A percentile compares a stretch with the other conserved stretches of the same genome.
phyloP scores from a whole-genome alignment of 2,329 filamentous ascomycete genomes.

The Phaeophleospora eucalypticola region DNA sequence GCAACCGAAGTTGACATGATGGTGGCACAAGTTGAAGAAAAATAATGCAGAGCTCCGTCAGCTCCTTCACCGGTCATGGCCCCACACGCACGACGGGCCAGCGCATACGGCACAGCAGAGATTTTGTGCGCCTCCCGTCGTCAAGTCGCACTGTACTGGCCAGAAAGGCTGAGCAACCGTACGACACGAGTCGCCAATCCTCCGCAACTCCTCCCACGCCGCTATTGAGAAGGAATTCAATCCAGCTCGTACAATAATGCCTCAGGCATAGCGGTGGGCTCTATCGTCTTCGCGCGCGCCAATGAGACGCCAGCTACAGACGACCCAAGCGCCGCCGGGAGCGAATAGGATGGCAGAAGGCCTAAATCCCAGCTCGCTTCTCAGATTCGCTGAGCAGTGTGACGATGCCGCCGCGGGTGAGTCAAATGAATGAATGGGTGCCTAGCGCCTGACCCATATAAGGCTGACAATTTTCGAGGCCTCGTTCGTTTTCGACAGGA shows the following conservation, averaged over 20 bases:
- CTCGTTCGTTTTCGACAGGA: conserved; percentile 49
- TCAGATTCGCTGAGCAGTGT: conserved; percentile 14
- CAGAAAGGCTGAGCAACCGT: background rate
- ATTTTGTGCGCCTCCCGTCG: background rate
- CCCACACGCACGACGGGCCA: background rate
- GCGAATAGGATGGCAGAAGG: conserved; percentile 17
- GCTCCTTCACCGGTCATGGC: background rate
- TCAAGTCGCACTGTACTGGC: background rate
- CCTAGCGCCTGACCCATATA: conserved; percentile 13
- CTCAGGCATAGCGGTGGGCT: conserved; percentile 2
- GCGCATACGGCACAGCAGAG: too few species aligned
- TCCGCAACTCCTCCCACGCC: conserved; percentile 1
- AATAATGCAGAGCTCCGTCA: background rate
- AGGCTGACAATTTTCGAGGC: conserved; percentile 48
- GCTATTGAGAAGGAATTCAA: background rate
- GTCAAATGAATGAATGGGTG: background rate
- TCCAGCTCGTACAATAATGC: conserved; percentile 1
- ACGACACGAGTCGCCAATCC: background rate
- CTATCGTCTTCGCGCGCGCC: background rate
- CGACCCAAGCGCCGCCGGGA: conserved; percentile 10
- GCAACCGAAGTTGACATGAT: background rate
- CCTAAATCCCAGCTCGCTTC: conserved; percentile 7
- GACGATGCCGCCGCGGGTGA: conserved; percentile 16
- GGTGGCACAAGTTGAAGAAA: background rate
- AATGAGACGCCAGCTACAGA: conserved; percentile 3